Conservation (phyloP, 805 yeast species). For the Danielia reshetovae region DNA sequence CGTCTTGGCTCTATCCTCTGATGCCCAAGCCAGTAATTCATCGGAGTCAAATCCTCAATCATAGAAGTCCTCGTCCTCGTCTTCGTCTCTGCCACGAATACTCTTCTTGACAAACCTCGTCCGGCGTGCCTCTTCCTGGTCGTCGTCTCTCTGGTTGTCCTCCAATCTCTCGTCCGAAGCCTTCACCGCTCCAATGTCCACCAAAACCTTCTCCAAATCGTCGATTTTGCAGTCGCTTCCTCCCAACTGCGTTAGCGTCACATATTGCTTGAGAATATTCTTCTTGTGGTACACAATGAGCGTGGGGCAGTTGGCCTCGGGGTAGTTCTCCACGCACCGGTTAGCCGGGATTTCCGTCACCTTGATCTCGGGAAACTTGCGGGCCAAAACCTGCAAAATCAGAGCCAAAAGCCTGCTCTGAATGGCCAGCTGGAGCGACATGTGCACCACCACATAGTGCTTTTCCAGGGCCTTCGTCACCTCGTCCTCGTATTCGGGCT, state of each 20-base stretch:
- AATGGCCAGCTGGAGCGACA: slow-evolving; percentile 61
- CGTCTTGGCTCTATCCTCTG: neutral
- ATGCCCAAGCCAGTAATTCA: no score
- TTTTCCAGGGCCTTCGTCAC: slow-evolving; percentile 74
- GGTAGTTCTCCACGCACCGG: slow-evolving; percentile 90
- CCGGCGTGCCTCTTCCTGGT: slow-evolving; percentile 49
- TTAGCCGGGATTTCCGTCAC: slow-evolving; percentile 89
- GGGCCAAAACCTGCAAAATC: slow-evolving; percentile 55
- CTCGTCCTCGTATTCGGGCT: slow-evolving; percentile 83
- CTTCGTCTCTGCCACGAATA: slow-evolving; percentile 35
- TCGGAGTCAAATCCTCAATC: no score
- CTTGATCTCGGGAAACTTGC: slow-evolving; percentile 74
- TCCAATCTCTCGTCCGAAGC: slow-evolving; percentile 63
- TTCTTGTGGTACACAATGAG: slow-evolving; percentile 75
- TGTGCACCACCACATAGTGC: slow-evolving; percentile 69
- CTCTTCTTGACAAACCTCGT: slow-evolving; percentile 56
- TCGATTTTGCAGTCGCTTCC: slow-evolving; percentile 69
- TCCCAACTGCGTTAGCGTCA: slow-evolving; percentile 78
- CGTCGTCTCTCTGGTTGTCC: slow-evolving; percentile 51
- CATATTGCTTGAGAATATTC: slow-evolving; percentile 72
- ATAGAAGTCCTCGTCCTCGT: slow-evolving; percentile 21
- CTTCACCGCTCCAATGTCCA: slow-evolving; percentile 61
- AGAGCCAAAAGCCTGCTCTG: slow-evolving; percentile 72
- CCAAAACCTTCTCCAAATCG: slow-evolving; percentile 74
- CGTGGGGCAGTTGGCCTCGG: slow-evolving; percentile 89